A percentile compares a stretch with the other conserved stretches of the same genome.
Conservation (phyloP, 2,329 filamentous ascomycete genomes). For the Zarea fungicola region DNA sequence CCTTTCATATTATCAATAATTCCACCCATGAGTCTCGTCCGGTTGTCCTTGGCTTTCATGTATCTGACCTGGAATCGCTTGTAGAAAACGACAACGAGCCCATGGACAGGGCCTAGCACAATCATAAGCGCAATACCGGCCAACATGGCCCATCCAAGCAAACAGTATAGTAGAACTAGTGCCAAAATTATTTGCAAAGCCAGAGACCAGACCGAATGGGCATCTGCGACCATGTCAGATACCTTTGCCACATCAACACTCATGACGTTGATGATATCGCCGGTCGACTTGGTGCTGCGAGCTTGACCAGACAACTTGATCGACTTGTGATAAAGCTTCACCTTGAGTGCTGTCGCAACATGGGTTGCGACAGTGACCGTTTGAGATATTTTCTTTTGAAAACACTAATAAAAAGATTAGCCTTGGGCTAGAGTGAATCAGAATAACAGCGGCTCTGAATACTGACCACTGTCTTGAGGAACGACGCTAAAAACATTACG, state of each 20-base stretch:
- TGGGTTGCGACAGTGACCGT: slow-evolving; percentile 61
- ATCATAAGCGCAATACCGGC: slow-evolving; percentile 86
- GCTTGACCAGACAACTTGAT: slow-evolving; percentile 83
- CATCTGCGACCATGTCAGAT: slow-evolving; percentile 83
- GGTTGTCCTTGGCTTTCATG: slow-evolving; percentile 92
- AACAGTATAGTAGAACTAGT: slow-evolving; percentile 84
- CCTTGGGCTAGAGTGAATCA: slow-evolving; percentile 9
- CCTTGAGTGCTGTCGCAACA: slow-evolving; percentile 76
- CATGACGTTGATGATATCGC: slow-evolving; percentile 95
- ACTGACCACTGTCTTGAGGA: slow-evolving; percentile 64
- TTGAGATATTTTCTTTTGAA: slow-evolving; percentile 6
- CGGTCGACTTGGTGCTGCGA: slow-evolving; percentile 73
- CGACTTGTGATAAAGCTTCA: slow-evolving; percentile 81
- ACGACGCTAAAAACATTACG: slow-evolving; percentile 45
- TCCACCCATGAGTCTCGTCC: slow-evolving; percentile 82
- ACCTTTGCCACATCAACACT: slow-evolving; percentile 86
- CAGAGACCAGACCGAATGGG: slow-evolving; percentile 84
- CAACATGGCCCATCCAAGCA: slow-evolving; percentile 86
- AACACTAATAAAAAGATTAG: slow-evolving; percentile 34
- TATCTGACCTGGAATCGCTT: slow-evolving; percentile 83
- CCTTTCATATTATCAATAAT: slow-evolving; percentile 97
- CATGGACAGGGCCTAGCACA: slow-evolving; percentile 87
- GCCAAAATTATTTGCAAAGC: slow-evolving; percentile 87
- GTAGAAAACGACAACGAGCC: slow-evolving; percentile 78
- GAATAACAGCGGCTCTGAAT: slow-evolving; percentile 9